Base-by-base conservation (phyloP, 345 rosid species). In the Populus deltoides region DNA sequence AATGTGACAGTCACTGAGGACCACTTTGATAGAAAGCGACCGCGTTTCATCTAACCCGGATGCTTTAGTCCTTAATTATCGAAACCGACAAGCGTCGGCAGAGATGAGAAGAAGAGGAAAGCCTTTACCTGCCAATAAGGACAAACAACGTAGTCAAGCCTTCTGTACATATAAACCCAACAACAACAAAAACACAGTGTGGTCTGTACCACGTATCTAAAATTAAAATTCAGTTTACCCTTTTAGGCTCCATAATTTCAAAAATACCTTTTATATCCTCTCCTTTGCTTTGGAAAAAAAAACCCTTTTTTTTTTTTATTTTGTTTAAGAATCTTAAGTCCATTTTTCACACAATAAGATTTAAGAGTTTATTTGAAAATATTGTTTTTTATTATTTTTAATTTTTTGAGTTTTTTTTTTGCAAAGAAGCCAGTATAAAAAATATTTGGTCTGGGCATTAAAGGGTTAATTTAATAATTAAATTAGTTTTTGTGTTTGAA, bases 11-110 rank as follows among this genome's bases (percentile, higher is more conserved):
- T 10, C 47, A 41, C 15, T 41, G 12, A 2, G 84, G 79, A 75
- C 82, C 84, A 73, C 67, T 4, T 71, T 73, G 13, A 33, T 1
- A 8, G 76, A 39, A 57, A 70, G 70, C 70, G 65, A 55, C 85
- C 53, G 45, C 78, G 86, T 77, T 77, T 80, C 75, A 67, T n/a
- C 39, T 22, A n/a, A 27, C 71, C 57, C 38, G 33, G 84, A 55
- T 38, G 73, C 72, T 27, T 35, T 1, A 33, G 49, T 47, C 43
- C 35, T 66, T 68, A 72, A 59, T 62, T 41, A 27, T 27, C 62
- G 85, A 75, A 70, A 75, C 61, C 66, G 87, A 82, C 84, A 57
- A 78, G 82, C 90, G 86, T 87, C 88, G 90, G 88, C 90, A 85
- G 85, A 61, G 74, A 72, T 61, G 65, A 35, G 55, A 29, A 1